Evolutionary conservation across 2,329 filamentous ascomycete species (phyloP).

Genomic region (Trichoderma sp.): DNA sequence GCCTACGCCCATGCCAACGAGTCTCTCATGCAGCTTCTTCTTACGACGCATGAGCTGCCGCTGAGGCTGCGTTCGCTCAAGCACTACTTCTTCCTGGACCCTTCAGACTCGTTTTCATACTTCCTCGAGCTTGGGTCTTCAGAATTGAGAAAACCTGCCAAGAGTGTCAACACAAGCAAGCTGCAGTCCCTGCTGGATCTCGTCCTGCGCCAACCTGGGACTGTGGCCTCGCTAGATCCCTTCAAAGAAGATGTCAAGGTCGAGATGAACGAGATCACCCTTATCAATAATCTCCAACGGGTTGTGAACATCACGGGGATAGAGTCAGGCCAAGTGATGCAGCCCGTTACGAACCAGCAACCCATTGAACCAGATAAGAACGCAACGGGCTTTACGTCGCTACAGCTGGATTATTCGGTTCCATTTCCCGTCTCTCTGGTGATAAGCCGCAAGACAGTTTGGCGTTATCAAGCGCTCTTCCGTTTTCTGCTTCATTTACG

Average conservation of each 20-base stretch:
- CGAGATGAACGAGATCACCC: constrained; percentile 89
- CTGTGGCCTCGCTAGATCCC: constrained; percentile 86
- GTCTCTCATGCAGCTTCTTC: constrained; percentile 82
- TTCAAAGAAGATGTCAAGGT: constrained; percentile 99
- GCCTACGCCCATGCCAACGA: constrained; percentile 96
- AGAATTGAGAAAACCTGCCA: constrained; percentile 86
- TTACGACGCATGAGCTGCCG: constrained; percentile 89
- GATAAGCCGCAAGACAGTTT: constrained; percentile 93
- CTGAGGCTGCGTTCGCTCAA: constrained; percentile 86
- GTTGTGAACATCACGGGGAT: constrained; percentile 96
- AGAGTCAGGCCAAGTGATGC: constrained; percentile 81
- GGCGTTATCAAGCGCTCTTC: constrained; percentile 93
- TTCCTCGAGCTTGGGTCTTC: constrained; percentile 90
- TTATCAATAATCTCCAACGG: constrained; percentile 91
- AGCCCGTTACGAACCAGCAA: constrained; percentile 63
- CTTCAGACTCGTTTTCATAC: constrained; percentile 97
- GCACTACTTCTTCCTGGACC: constrained; percentile 98
- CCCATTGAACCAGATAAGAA: constrained; percentile 77
- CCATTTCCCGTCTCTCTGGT: constrained; percentile 95
- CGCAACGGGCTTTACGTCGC: constrained; percentile 83
- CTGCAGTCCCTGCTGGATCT: constrained; percentile 94
- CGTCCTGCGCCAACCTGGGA: constrained; percentile 92
- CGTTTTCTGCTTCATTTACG: constrained; percentile 88
- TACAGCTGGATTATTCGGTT: constrained; percentile 91
- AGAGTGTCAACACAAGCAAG: constrained; percentile 86